Conservation (phyloP, 2,329 filamentous ascomycete genomes). For the Pyrenophora seminiperda region DNA sequence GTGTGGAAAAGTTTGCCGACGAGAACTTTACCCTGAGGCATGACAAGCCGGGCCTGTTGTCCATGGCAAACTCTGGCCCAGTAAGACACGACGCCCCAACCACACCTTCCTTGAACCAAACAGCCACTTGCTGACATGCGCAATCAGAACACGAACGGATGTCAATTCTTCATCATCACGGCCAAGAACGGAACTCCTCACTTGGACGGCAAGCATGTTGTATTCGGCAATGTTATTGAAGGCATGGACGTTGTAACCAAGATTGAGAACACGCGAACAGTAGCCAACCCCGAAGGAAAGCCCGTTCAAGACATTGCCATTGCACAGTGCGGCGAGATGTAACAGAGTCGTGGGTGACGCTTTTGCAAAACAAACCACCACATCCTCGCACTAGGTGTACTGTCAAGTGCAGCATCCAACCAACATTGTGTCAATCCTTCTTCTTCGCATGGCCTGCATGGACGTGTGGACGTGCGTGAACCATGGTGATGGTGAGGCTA, state of each 20-base stretch:
- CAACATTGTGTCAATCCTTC: neutral
- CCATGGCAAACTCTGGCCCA: slow-evolving; percentile 68
- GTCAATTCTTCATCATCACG: slow-evolving; percentile 97
- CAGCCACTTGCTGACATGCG: slow-evolving; percentile 36
- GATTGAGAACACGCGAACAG: slow-evolving; percentile 84
- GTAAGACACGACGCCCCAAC: too few species aligned
- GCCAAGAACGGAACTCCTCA: slow-evolving; percentile 74
- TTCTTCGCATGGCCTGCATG: too few species aligned
- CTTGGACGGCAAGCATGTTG: slow-evolving; percentile 90
- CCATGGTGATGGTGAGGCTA: neutral
- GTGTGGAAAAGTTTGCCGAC: slow-evolving; percentile 80
- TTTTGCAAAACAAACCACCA: slow-evolving; percentile 5
- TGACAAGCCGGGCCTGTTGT: slow-evolving; percentile 77
- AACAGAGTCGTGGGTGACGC: neutral
- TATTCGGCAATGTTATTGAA: slow-evolving; percentile 88
- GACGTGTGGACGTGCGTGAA: neutral
- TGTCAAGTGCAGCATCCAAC: neutral
- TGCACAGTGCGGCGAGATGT: slow-evolving; percentile 94
- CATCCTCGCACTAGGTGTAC: too few species aligned
- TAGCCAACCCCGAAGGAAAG: slow-evolving; percentile 68
- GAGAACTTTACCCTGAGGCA: slow-evolving; percentile 87
- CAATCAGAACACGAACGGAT: slow-evolving; percentile 90
- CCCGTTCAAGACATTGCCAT: slow-evolving; percentile 85
- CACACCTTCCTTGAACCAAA: neutral
- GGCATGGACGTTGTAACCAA: slow-evolving; percentile 91